phyloP scores from a whole-genome alignment of 768 basidiomycete genomes.

The Exsudoporus frostii region DNA sequence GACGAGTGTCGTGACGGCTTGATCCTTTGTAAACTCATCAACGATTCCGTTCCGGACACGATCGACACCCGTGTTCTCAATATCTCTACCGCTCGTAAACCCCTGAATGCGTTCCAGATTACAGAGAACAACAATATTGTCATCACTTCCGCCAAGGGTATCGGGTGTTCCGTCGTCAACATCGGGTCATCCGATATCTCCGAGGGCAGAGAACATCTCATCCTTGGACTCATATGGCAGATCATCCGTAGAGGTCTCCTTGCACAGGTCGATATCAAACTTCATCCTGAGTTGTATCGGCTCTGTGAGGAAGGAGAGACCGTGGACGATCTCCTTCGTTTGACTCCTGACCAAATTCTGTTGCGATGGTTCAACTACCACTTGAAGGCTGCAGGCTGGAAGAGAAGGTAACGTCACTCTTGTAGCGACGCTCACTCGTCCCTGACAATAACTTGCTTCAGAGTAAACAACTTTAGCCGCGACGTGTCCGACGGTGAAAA shows the following conservation, averaged over 20 bases:
- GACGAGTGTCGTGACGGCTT: conserved; percentile 96
- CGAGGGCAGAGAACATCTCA: conserved; percentile 93
- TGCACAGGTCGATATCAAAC: conserved; percentile 94
- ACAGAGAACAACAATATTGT: conserved; percentile 99
- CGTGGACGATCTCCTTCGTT: conserved; percentile 86
- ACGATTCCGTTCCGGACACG: conserved; percentile 98
- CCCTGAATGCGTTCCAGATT: conserved; percentile 97
- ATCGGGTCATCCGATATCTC: conserved; percentile 92
- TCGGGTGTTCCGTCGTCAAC: conserved; percentile 98
- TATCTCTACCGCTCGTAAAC: conserved; percentile 74
- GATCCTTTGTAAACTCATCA: conserved; percentile 96
- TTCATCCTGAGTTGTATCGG: conserved; percentile 94
- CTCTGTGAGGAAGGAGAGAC: conserved; percentile 97
- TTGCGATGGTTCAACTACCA: conserved; percentile 99
- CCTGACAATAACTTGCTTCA: conserved; percentile 29
- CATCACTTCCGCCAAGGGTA: conserved; percentile 95
- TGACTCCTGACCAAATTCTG: conserved; percentile 96
- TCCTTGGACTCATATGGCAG: conserved; percentile 98
- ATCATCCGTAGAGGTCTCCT: conserved; percentile 92
- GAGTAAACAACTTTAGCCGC: conserved; percentile 96
- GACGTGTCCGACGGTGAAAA: conserved; percentile 98
- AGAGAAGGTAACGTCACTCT: conserved; percentile 55
- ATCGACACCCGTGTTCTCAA: conserved; percentile 98
- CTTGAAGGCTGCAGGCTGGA: conserved; percentile 91
- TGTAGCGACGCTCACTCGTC: background rate